These are phyloP conservation scores for Aaosphaeria pasadenensis DNA, from an alignment of 2,329 filamentous ascomycete species.

Conservation along the genomic window DNA sequence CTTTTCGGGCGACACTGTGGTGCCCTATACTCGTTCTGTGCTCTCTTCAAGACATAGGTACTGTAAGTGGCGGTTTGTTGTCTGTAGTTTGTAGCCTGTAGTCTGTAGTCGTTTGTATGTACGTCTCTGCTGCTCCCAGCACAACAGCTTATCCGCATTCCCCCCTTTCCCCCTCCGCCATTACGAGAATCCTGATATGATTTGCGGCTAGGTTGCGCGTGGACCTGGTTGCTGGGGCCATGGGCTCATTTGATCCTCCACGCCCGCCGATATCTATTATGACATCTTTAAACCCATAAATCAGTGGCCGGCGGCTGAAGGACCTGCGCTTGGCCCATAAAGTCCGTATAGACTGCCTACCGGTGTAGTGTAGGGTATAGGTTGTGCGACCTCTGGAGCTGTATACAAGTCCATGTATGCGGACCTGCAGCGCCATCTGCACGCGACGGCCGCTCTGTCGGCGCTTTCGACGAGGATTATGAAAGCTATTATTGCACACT, in stretches of 20 bases:
- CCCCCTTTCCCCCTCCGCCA: constrained; percentile 2
- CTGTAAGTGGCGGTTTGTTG: too few relatives aligned
- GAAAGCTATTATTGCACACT: constrained; percentile 16
- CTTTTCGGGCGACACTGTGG: too few relatives aligned
- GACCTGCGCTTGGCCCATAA: neutral
- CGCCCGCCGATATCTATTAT: constrained; percentile 28
- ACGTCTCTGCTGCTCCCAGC: neutral
- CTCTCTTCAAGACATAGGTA: too few relatives aligned
- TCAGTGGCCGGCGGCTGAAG: constrained; percentile 14
- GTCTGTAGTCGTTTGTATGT: neutral
- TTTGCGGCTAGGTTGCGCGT: constrained; percentile 24
- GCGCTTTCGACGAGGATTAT: constrained; percentile 6
- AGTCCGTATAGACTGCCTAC: too few relatives aligned
- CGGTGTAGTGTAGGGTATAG: too few relatives aligned
- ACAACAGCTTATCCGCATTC: constrained; percentile 8
- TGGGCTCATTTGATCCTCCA: constrained; percentile 3
- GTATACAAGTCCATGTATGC: constrained; percentile 1
- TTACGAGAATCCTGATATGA: constrained; percentile 23
- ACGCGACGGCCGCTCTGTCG: constrained; percentile 6
- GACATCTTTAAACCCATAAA: constrained; percentile 25
- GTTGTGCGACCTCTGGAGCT: too few relatives aligned
- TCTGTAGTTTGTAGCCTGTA: too few relatives aligned
- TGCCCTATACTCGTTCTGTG: too few relatives aligned
- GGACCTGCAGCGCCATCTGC: constrained; percentile 9
- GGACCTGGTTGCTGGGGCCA: constrained; percentile 24